Evolutionary conservation across 352 stramenopile species (phyloP).

Genomic region (Phytophthora pini): DNA sequence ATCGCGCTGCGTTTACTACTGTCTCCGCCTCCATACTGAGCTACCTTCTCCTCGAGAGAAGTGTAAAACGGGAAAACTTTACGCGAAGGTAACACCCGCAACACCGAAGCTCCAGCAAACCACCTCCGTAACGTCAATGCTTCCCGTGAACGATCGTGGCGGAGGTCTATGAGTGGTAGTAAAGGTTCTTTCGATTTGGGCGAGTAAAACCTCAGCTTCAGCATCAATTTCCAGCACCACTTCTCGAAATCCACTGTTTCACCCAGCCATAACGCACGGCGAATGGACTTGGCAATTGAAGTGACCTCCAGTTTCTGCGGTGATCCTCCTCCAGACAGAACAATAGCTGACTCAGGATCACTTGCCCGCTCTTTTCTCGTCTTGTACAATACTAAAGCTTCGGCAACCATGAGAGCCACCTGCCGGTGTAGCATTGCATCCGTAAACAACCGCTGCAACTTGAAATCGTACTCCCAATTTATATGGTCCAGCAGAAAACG

Average conservation of each 20-base stretch:
- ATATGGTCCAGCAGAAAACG: conserved; percentile 84
- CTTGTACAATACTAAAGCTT: conserved; percentile 79
- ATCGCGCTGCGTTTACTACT: neutral
- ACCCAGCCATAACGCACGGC: conserved; percentile 69
- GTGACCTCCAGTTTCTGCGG: conserved; percentile 61
- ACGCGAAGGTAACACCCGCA: conserved; percentile 37
- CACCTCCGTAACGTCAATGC: conserved; percentile 77
- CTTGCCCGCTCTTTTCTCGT: conserved; percentile 45
- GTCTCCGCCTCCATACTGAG: conserved; percentile 16
- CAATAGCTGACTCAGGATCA: conserved; percentile 47
- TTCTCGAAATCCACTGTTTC: conserved; percentile 78
- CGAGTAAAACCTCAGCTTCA: conserved; percentile 87
- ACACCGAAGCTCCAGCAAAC: conserved; percentile 57
- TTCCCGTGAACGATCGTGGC: conserved; percentile 73
- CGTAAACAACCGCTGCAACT: conserved; percentile 67
- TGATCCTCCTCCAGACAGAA: conserved; percentile 51
- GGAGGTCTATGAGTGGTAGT: conserved; percentile 74
- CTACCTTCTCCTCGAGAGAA: conserved; percentile 50
- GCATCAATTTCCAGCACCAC: conserved; percentile 87
- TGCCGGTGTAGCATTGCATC: conserved; percentile 76
- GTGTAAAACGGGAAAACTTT: conserved; percentile 67
- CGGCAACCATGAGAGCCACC: conserved; percentile 78
- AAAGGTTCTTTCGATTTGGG: conserved; percentile 70
- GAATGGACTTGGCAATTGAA: conserved; percentile 78
- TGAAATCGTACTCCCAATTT: conserved; percentile 88